Evolutionary conservation across 805 yeast species (phyloP).

Genomic region (Crinitomyces ghanaensis): DNA sequence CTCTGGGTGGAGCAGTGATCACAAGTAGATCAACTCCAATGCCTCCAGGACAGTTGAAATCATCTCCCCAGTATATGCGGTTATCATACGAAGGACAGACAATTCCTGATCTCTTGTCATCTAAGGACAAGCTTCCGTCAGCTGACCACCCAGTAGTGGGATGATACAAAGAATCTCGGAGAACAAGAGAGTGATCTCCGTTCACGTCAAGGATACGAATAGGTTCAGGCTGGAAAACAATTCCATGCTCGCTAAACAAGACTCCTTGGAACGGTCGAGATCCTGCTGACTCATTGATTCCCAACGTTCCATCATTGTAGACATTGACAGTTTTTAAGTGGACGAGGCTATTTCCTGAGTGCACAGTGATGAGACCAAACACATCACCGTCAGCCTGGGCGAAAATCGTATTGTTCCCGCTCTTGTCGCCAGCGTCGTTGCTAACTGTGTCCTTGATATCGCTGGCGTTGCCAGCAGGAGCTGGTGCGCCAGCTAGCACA

Average conservation of each 20-base stretch:
- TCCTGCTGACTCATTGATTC: slow-evolving; percentile 5
- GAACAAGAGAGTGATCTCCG: slow-evolving; percentile 13
- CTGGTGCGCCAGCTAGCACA: too few relatives aligned
- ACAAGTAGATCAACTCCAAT: slow-evolving; percentile 15
- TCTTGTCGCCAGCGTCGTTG: too few relatives aligned
- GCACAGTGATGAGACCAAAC: slow-evolving; percentile 16
- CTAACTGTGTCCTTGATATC: too few relatives aligned
- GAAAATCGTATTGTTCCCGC: too few relatives aligned
- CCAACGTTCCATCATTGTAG: slow-evolving; percentile 15
- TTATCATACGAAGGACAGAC: slow-evolving; percentile 19
- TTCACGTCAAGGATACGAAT: slow-evolving; percentile 14
- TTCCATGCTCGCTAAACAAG: slow-evolving; percentile 17
- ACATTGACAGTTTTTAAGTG: slow-evolving; percentile 16
- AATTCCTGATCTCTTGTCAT: slow-evolving; percentile 8
- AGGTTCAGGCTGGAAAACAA: slow-evolving; percentile 21
- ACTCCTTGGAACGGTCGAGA: slow-evolving; percentile 19
- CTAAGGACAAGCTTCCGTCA: slow-evolving; percentile 11
- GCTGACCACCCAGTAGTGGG: slow-evolving; percentile 16
- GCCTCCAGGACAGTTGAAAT: slow-evolving; percentile 15
- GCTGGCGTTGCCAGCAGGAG: too few relatives aligned
- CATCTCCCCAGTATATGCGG: slow-evolving; percentile 7
- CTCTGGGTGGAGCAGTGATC: slow-evolving; percentile 1
- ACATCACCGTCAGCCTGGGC: slow-evolving; percentile 17
- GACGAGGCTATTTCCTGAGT: slow-evolving; percentile 7
- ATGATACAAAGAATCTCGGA: slow-evolving; percentile 16